Percentiles rank a stretch among this genome's conserved stretches.
These are phyloP conservation scores for Ceratobasidium sp. DNA, from an alignment of 1,284 basidiomycete genomes.

Conservation along the genomic window DNA sequence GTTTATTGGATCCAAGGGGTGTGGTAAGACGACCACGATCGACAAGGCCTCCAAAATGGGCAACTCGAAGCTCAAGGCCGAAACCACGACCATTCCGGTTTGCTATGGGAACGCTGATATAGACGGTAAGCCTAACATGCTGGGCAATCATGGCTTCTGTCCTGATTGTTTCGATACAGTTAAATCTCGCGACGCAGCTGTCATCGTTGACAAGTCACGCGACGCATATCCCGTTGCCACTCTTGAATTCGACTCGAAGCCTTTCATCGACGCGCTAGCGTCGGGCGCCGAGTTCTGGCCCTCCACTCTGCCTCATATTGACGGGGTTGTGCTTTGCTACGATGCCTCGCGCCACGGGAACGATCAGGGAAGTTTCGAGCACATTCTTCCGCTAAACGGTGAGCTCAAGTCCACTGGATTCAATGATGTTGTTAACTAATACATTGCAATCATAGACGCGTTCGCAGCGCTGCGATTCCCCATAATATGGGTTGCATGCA, in stretches of 20 bases:
- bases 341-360: slow-evolving; percentile 67
- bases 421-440: neutral
- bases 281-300: slow-evolving; percentile 52
- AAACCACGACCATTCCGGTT: slow-evolving; percentile 48
- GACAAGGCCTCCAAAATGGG: slow-evolving; percentile 68
- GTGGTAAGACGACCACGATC: slow-evolving; percentile 77
- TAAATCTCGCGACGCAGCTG: slow-evolving; percentile 14
- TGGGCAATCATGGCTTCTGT: slow-evolving; percentile 24
- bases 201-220: slow-evolving; percentile 29
- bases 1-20: slow-evolving; percentile 72
- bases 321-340: slow-evolving; percentile 79
- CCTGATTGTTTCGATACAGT: slow-evolving; percentile 1
- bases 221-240: slow-evolving; percentile 57
- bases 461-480: slow-evolving; percentile 67
- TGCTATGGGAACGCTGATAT: slow-evolving; percentile 52
- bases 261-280: slow-evolving; percentile 49
- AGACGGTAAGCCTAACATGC: slow-evolving; percentile 56
- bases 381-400: slow-evolving; percentile 28
- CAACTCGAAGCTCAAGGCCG: slow-evolving; percentile 52
- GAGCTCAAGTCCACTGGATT: neutral
- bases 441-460: slow-evolving; percentile 57
- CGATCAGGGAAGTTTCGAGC: slow-evolving; percentile 67
- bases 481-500: slow-evolving; percentile 75
- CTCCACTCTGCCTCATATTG: slow-evolving; percentile 64
- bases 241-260: slow-evolving; percentile 64